Evolutionary conservation across 139 green algal genomes (phyloP), one percentile per base, ranked within the genome.

Genomic region (Tetradesmus obliquus): DNA sequence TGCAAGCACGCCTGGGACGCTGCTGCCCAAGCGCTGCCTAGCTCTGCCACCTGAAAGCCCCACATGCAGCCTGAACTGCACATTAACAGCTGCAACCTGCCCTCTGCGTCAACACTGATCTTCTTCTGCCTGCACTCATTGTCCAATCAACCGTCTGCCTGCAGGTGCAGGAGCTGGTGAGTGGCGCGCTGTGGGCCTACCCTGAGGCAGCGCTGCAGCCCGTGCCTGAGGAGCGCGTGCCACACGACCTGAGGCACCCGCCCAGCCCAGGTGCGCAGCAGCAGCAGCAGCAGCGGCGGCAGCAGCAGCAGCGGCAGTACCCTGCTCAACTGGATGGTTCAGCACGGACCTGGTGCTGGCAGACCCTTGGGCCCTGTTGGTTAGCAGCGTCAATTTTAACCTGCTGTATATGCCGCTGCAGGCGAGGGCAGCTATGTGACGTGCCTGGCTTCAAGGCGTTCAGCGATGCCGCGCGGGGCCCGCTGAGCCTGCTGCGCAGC

Each of bases 111-210:
- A 45, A 45, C 32, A 45, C 32, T 45, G 32, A 0, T 45, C 32
- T 45, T 45, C 32, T 45, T 45, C 32, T 45, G 32, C 32, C 32
- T 45, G 32, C 32, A 45, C 32, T 45, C 32, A 45, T 45, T 45
- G 32, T 45, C 32, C 32, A 45, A 45, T 1, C 32, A 45, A 1
- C 0, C 0, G 32, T 45, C 32, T 45, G 32, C 12, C 20, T 69
- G 20, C 86, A 90, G 86, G 86, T 90, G 66, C 86, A 82, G 54
- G 86, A 90, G 45, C 17, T 90, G 66, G 10, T n/a, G 12, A 80
- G 55, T 10, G 69, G 86, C 13, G 5, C 51, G 7, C 45, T 90
- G 22, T 90, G 66, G 66, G 71, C 69, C 55, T 90, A 90, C 15
- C 86, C 66, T 12, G 86, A 90, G 53, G 19, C 5, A 0, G 69